Evolutionary conservation across 495 filamentous ascomycete genomes (phyloP), one percentile per base, ranked within the genome.

Genomic region (Annulohypoxylon stygium): DNA sequence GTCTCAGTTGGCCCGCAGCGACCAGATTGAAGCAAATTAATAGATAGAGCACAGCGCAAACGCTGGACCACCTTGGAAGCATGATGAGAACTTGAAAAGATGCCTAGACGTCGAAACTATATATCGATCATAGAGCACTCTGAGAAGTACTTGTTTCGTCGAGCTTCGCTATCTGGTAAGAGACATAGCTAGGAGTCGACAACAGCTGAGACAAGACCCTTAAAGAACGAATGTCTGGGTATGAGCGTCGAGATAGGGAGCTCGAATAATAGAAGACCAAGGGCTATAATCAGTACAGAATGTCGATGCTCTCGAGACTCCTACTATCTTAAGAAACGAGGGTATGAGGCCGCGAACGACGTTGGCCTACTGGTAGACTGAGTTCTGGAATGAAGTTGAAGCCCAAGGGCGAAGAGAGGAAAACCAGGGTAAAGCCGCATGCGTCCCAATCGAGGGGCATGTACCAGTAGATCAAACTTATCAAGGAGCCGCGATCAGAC

Each of bases 11-110:
- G 2, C 37, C 75, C 9, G 70, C 70, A 2, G 62, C 45, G 1
- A 67, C 74, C 18, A 63, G 23, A 45, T 73, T 41, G 48, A 78
- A 66, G 50, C 73, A 60, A 9, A 80, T 23, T 61, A 63, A 41
- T 2, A 82, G 54, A 48, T 76, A 82, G 48, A 83, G 71, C 64
- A 82, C 53, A 61, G 77, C 73, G 72, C 65, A 73, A 41, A 75
- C 26, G 33, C 43, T 55, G 9, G 59, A 66, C 67, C 67, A 62
- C 66, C 65, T 67, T 4, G 48, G 57, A 63, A 76, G 23, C 67
- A 75, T 69, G 54, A 67, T 78, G 59, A 39, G 23, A 36, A 36
- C 23, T 65, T 37, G 55, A 7, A 0, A 41, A 39, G 30, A 26
- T 25, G 33, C 30, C 33, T 25, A 5, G 20, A 33, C 4, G 26